Conservation (phyloP, 164 flowering plant genomes). For the Chloranthus sessilifolius region DNA sequence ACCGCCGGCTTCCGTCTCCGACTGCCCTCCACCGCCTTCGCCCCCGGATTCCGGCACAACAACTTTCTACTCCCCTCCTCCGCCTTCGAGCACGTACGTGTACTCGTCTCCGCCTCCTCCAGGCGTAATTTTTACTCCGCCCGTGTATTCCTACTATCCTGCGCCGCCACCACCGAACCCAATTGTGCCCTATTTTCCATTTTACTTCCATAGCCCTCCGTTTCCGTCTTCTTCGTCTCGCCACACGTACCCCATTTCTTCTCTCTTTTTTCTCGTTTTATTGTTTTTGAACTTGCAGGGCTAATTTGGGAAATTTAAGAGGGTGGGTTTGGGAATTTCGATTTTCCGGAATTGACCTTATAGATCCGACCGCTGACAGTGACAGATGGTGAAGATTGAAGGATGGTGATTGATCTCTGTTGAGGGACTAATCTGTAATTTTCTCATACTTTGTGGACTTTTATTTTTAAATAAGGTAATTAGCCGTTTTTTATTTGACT, state of each 20-base stretch:
- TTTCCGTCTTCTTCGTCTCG: background rate
- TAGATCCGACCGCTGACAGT: background rate
- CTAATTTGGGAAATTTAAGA: constrained; percentile 8
- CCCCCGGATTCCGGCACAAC: constrained; percentile 19
- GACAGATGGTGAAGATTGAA: too few species aligned
- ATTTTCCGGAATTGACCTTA: constrained; percentile 5
- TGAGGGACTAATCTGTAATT: too few species aligned
- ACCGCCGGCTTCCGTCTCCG: constrained; percentile 34
- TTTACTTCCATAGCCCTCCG: too few species aligned
- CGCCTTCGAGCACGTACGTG: too few species aligned
- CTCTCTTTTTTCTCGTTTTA: too few species aligned
- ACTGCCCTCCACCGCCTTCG: constrained; percentile 39
- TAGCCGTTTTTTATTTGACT: background rate
- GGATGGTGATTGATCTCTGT: too few species aligned
- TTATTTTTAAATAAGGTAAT: too few species aligned
- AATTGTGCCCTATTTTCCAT: constrained; percentile 86
- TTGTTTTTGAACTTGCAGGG: constrained; percentile 7
- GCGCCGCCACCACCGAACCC: constrained; percentile 81
- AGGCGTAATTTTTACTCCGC: constrained; percentile 4
- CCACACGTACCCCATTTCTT: background rate
- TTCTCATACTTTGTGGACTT: too few species aligned
- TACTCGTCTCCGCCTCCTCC: too few species aligned
- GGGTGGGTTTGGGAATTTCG: background rate
- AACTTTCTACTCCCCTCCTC: constrained; percentile 8
- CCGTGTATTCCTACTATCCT: background rate